A percentile compares a stretch with the other conserved stretches of the same genome.
phyloP scores from a whole-genome alignment of 768 basidiomycete species.

The Termitomyces sp. region DNA sequence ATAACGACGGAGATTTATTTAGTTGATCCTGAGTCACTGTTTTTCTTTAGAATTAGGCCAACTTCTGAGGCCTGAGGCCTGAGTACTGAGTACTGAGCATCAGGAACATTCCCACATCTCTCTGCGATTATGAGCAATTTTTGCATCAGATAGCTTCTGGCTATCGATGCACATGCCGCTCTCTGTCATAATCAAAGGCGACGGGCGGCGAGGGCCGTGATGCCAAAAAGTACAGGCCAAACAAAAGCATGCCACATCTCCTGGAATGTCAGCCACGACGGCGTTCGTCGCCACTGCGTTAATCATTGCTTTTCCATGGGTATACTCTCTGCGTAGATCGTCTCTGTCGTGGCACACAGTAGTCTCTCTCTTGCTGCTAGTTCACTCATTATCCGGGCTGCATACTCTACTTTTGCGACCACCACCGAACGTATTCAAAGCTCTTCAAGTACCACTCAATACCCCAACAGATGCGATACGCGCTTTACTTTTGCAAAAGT shows the following conservation, averaged over 20 bases:
- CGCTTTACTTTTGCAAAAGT: conserved; percentile 33
- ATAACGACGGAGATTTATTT: too few relatives aligned
- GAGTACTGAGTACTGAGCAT: too few relatives aligned
- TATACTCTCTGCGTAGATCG: conserved; percentile 13
- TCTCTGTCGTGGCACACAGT: conserved; percentile 16
- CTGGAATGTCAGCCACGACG: conserved; percentile 11
- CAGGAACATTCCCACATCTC: too few relatives aligned
- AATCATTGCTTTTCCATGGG: conserved; percentile 15
- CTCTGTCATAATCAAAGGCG: too few relatives aligned
- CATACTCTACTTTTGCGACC: conserved; percentile 39
- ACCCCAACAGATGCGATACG: conserved; percentile 49
- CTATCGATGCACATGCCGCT: neutral
- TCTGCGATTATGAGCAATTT: neutral
- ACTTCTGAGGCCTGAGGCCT: too few relatives aligned
- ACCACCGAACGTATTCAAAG: conserved; percentile 59
- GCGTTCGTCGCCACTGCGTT: conserved; percentile 14
- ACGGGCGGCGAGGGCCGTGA: neutral
- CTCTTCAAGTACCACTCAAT: conserved; percentile 50
- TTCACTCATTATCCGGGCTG: conserved; percentile 48
- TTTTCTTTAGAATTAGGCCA: too few relatives aligned
- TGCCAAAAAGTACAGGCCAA: neutral
- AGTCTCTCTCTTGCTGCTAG: conserved; percentile 35
- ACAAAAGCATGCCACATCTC: neutral
- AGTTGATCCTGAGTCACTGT: neutral
- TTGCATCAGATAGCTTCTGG: neutral